Conservation (phyloP, 345 rosid genomes). For the Populus pruinosa region DNA sequence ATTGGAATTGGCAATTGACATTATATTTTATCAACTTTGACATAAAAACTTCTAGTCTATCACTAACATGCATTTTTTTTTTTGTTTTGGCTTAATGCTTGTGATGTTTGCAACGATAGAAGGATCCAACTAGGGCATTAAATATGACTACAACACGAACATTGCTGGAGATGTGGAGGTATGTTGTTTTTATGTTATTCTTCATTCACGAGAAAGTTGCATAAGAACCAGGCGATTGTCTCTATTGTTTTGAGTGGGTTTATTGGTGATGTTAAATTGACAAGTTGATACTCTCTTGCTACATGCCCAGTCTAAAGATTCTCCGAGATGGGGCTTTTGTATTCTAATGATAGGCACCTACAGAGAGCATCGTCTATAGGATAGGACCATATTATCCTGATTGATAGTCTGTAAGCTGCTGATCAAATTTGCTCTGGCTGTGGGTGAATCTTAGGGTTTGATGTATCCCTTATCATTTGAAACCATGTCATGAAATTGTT, state of each 20-base stretch:
- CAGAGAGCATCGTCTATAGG: not conserved
- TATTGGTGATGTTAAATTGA: not conserved
- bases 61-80: not conserved
- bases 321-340: not conserved
- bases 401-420: not conserved
- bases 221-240: not conserved
- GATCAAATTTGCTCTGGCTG: not conserved
- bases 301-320: not conserved
- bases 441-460: not conserved
- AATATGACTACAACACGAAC: conserved; percentile 76
- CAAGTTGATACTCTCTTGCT: not conserved
- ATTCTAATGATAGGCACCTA: not conserved
- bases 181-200: conserved; percentile 3
- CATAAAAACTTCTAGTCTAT: not conserved
- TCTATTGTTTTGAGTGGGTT: not conserved
- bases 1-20: not conserved
- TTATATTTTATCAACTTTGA: not conserved
- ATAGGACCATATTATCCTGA: not conserved
- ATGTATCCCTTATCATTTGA: not conserved
- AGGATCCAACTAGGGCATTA: conserved; percentile 67
- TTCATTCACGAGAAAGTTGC: not conserved
- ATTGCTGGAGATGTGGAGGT: conserved; percentile 85
- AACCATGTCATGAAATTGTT: not conserved
- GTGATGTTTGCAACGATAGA: conserved; percentile 33
- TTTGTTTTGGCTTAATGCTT: not conserved